A percentile compares a stretch with the other conserved stretches of the same genome.
Evolutionary conservation across 108 stramenopile species (phyloP).

Genomic region (Pseudonitzschia pungens): DNA sequence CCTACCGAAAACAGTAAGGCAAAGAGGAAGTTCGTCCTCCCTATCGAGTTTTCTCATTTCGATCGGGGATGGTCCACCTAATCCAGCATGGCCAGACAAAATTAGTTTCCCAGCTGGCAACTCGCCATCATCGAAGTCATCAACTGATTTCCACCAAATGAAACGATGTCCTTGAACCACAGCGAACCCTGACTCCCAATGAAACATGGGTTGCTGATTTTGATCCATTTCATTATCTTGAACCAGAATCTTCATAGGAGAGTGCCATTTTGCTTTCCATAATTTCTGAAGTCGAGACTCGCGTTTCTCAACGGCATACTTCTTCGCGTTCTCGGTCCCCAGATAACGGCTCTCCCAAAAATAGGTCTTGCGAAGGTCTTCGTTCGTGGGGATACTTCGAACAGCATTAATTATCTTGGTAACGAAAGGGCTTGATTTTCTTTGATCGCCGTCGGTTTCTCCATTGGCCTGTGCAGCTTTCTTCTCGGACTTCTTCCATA

Average conservation of each 20-base stretch:
- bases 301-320: conserved; percentile 53
- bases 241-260: conserved; percentile 22
- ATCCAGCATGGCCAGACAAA: conserved; percentile 81
- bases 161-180: conserved; percentile 82
- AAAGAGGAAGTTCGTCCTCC: conserved; percentile 40
- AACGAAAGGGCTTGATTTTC: conserved; percentile 19
- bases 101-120: conserved; percentile 60
- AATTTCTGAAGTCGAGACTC: conserved; percentile 57
- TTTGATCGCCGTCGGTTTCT: conserved; percentile 18
- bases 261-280: conserved; percentile 78
- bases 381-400: conserved; percentile 72
- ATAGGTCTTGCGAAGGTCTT: conserved; percentile 77
- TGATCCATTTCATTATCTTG: conserved; percentile 17
- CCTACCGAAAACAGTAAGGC: conserved; percentile 68
- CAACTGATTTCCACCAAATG: conserved; percentile 75
- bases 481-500: background rate
- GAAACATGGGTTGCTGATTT: conserved; percentile 16
- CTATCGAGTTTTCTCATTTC: conserved; percentile 57
- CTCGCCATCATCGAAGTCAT: conserved; percentile 81
- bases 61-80: conserved; percentile 74
- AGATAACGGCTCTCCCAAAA: conserved; percentile 75
- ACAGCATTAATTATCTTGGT: conserved; percentile 63
- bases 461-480: background rate
- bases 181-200: conserved; percentile 61
- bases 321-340: conserved; percentile 52